Evolutionary conservation across 805 yeast species (phyloP), one percentile per base, ranked within the genome.

Genomic region (Schwanniomyces pseudopolymorphus): DNA sequence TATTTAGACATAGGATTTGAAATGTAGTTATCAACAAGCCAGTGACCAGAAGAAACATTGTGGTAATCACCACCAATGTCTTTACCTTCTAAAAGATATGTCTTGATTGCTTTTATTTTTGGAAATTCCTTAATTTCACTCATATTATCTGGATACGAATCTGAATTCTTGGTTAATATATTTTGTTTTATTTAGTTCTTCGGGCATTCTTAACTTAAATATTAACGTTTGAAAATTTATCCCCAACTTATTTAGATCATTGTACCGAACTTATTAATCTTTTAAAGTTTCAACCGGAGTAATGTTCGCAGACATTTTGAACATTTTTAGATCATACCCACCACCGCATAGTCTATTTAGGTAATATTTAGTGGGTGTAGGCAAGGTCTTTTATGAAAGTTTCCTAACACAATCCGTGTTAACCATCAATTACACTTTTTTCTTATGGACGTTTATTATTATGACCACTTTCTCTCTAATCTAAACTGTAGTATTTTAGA

Each of bases 51-150:
- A 35, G 62, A 72, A 40, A 75, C 80, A 56, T 76, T 70, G 55
- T 76, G 80, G 57, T 76, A 76, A 55, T 76, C 80, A 49, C 79
- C 80, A 45, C 80, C 80, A 44, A 71, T 63, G 40, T 78, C 79
- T 52, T 66, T 69, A 27, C 75, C 79, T 46, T 64, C 63, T 20
- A 73, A 52, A 26, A 75, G 61, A 58, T 56, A 75, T 37, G 79
- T 74, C 47, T 66, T 70, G 40, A 75, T 67, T 48, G 63, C 63
- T 45, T 66, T 71, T 55, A 75, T 75, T 45, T 58, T 70, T 45
- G 80, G 79, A 55, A 75, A 75, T 25, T 63, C 64, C 33, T 49
- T 56, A 28, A 28, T n/a, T 22, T 49, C 59, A 26, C 58, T 39
- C 65, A 60, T 61, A 5, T 14, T 31, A 31, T 14, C 11, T 16